phyloP scores from a whole-genome alignment of 1,284 basidiomycete genomes.

The Apiotrichum laibachii region DNA sequence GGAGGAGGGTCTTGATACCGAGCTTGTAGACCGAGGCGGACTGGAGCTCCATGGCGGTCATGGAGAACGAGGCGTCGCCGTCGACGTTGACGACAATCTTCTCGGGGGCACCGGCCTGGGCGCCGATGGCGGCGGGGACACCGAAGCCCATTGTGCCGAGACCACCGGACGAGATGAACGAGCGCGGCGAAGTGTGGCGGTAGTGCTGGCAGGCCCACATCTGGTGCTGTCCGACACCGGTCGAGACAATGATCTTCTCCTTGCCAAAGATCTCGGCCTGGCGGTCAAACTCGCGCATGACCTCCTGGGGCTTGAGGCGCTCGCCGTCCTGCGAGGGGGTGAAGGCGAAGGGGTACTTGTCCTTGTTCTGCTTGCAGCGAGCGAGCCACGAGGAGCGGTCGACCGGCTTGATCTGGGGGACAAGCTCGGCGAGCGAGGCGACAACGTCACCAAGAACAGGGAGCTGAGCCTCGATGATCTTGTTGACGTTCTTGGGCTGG shows the following conservation, averaged over 20 bases:
- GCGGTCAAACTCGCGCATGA: slow-evolving; percentile 83
- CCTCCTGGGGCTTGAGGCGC: slow-evolving; percentile 92
- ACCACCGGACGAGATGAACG: slow-evolving; percentile 95
- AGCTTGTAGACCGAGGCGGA: too few relatives aligned
- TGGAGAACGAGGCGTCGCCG: slow-evolving; percentile 95
- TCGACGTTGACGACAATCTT: slow-evolving; percentile 96
- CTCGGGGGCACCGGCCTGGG: slow-evolving; percentile 90
- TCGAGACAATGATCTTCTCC: slow-evolving; percentile 82
- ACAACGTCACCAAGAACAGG: slow-evolving; percentile 93
- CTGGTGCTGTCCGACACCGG: slow-evolving; percentile 98
- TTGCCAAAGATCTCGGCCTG: slow-evolving; percentile 66
- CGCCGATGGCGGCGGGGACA: slow-evolving; percentile 88
- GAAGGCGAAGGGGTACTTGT: slow-evolving; percentile 85
- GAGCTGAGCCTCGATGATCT: slow-evolving; percentile 92
- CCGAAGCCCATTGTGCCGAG: slow-evolving; percentile 98
- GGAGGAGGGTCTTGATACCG: slow-evolving; percentile 57
- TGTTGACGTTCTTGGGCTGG: slow-evolving; percentile 98
- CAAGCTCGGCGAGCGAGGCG: slow-evolving; percentile 72
- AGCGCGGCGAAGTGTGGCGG: slow-evolving; percentile 81
- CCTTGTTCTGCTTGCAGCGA: slow-evolving; percentile 82
- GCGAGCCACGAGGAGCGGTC: slow-evolving; percentile 76
- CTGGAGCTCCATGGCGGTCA: slow-evolving; percentile 97
- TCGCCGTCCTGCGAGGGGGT: slow-evolving; percentile 63
- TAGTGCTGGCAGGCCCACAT: slow-evolving; percentile 99
- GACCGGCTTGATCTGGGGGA: slow-evolving; percentile 68